Evolutionary conservation across 768 basidiomycete genomes (phyloP).

Genomic region (Rossbeevera mucosa): DNA sequence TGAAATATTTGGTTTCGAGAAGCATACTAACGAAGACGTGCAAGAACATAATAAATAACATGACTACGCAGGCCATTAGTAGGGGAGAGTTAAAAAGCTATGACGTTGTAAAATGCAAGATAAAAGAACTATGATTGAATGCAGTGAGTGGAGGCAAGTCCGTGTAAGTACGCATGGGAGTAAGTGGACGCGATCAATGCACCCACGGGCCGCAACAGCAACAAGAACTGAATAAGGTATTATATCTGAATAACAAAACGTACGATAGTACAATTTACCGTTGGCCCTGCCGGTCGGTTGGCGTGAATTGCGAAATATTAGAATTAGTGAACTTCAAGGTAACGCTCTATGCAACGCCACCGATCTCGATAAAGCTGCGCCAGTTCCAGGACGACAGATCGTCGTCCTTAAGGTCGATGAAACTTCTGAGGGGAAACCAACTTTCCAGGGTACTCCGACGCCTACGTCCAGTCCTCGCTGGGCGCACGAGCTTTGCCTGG

Average conservation of each 20-base stretch:
- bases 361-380: constrained; percentile 63
- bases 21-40: neutral
- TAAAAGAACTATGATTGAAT: constrained; percentile 3
- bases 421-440: constrained; percentile 57
- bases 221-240: constrained; percentile 7
- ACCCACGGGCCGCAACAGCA: neutral
- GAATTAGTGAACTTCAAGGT: neutral
- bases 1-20: neutral
- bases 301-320: neutral
- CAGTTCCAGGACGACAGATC: constrained; percentile 46
- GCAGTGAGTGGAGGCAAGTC: constrained; percentile 1
- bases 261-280: constrained; percentile 5
- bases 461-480: constrained; percentile 20
- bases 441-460: constrained; percentile 43
- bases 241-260: constrained; percentile 7
- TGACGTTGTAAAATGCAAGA: neutral
- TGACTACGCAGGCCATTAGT: constrained; percentile 8
- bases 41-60: constrained; percentile 9
- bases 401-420: constrained; percentile 59
- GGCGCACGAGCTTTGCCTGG: constrained; percentile 5
- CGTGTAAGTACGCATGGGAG: constrained; percentile 20
- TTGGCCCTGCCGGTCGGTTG: constrained; percentile 4
- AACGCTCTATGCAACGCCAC: constrained; percentile 24
- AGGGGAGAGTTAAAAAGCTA: neutral
- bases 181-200: constrained; percentile 5